Base-by-base conservation (phyloP, 2,329 filamentous ascomycete genomes). In the Aaosphaeria arxii region DNA sequence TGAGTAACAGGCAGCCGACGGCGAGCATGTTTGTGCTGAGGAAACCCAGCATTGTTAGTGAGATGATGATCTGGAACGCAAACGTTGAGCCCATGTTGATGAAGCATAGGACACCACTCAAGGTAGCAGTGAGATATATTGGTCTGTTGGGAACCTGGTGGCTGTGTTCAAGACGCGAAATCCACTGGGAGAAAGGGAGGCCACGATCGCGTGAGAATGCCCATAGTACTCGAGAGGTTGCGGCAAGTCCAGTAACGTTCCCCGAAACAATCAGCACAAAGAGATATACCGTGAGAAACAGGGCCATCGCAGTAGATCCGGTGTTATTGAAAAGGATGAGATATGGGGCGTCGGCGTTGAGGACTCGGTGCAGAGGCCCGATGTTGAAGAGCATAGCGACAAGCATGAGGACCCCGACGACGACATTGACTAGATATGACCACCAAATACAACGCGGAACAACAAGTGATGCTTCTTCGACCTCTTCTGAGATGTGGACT, bases 41-140 rank as follows among this genome's bases (percentile, higher is more conserved):
- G 17, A 53, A 28, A 7, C 11, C 42, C 28, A 48, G 28, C 5
- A 47, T n/a, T 9, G 9, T 29, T 13, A 50, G 42, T 9, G 42
- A 48, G 13, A 40, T 31, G 32, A 51, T 50, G 33, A 24, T 38
- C 17, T 53, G 36, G 41, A 53, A 50, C 6, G 48, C 48, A 6
- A 33, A 3, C 9, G 61, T 51, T 2, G 70, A 73, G 36, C 73
- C 75, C 47, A 78, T 69, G 51, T 76, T 76, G 62, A 77, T 74
- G 31, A 77, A 57, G 1, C 68, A 70, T 29, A 77, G 63, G 7
- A 75, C 58, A 9, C 9, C 33, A 36, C 33, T 36, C 9, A 36
- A n/a, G 9, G n/a, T n/a, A 9, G 56, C 56, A 1, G 40, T 46
- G 17, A 52, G 40, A 42, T 51, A 53, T 31, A 57, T 45, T 1